phyloP scores from a whole-genome alignment of 768 basidiomycete species.

The Boletellus ananiceps region DNA sequence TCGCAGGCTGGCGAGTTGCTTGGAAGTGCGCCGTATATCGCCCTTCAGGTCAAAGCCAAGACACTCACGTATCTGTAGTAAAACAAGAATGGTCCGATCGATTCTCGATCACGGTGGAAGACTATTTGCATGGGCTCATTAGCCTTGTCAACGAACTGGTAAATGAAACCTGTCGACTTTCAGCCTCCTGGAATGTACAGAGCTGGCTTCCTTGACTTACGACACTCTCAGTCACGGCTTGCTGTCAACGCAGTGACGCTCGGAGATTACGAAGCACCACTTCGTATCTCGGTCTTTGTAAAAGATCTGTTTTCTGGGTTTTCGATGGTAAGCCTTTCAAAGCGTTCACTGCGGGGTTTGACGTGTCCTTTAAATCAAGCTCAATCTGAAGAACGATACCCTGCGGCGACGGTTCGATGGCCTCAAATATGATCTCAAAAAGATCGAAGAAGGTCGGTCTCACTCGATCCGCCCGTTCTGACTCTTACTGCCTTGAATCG shows the following conservation, averaged over 20 bases:
- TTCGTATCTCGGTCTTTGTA: constrained; percentile 73
- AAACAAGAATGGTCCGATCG: constrained; percentile 66
- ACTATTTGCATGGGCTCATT: constrained; percentile 79
- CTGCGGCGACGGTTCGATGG: constrained; percentile 75
- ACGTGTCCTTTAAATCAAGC: constrained; percentile 35
- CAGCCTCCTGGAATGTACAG: background rate
- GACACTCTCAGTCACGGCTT: constrained; percentile 56
- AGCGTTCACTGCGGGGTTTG: background rate
- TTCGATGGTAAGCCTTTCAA: constrained; percentile 53
- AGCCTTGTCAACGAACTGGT: constrained; percentile 78
- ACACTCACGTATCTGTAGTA: constrained; percentile 39
- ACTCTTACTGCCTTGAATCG: background rate
- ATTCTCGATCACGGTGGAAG: constrained; percentile 61
- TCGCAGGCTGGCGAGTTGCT: constrained; percentile 48
- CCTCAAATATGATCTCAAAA: constrained; percentile 83
- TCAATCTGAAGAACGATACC: constrained; percentile 78
- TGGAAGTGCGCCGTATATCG: constrained; percentile 51
- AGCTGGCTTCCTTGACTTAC: constrained; percentile 6
- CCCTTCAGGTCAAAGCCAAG: background rate
- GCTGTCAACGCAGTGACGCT: constrained; percentile 81
- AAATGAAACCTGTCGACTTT: constrained; percentile 21
- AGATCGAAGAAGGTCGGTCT: constrained; percentile 75
- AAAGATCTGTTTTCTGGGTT: constrained; percentile 83
- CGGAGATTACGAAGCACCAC: constrained; percentile 73
- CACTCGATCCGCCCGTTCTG: background rate